Evolutionary conservation across 2,329 filamentous ascomycete genomes (phyloP), one percentile per base, ranked within the genome.

Genomic region (Cryphonectria carpinicola): DNA sequence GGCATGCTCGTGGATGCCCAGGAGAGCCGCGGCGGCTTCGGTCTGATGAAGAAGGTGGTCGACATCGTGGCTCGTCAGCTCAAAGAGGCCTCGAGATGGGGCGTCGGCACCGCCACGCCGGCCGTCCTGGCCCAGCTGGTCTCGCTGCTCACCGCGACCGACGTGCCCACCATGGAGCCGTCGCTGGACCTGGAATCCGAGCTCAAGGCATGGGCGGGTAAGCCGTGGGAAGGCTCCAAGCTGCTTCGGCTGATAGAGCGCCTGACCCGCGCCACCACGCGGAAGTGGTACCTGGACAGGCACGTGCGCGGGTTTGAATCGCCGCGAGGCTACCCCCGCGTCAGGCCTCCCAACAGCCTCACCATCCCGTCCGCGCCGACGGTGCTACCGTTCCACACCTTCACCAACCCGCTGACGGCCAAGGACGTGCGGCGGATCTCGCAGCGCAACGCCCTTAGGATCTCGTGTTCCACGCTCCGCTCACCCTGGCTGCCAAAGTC

Each of bases 361-460:
- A 88, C 92, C 0, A 87, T 97, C 13, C 96, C 96, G 4, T 90
- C 93, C 41, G 95, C 96, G 7, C 96, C 96, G 2, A 99, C 96
- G 0, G 95, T 99, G 1, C 85, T 99, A 0, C 96, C 96, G 0
- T 99, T 99, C 78, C 96, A 99, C 80, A 98, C 96, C 0, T 99
- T 99, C 77, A 99, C 96, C 1, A 97, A 93, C 74, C 96, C 96
- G 0, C 85, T 99, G 74, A 94, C 93, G 8, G 94, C 96, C 4
- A 94, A 93, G 79, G 93, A 98, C 75, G 94, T 99, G 71, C 92
- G 96, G 22, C 89, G 93, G 77, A 99, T 99, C 74, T 98, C 96
- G 11, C 95, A 98, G 79, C 89, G 96, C 35, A 99, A 99, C 78
- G 96, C 94, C 1, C 86, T 97, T 43, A 91, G 96, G 54, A 98